These are phyloP conservation scores for Acanthamoeba triangularis DNA, from an alignment of 208 protist species.

Conservation along the genomic window DNA sequence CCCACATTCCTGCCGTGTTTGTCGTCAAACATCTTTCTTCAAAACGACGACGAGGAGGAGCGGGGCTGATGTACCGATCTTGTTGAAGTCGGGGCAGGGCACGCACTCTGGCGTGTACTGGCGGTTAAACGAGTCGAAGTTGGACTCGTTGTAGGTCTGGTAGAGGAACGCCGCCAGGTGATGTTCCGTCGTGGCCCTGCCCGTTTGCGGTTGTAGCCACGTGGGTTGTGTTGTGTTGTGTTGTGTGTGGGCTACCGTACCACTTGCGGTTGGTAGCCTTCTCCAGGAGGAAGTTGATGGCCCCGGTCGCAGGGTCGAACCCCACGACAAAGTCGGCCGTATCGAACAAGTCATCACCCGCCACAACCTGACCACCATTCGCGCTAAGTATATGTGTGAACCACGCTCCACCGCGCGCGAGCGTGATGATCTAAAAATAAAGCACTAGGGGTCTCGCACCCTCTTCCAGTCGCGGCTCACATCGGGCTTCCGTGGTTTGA, in stretches of 20 bases:
- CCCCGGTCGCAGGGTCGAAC: not conserved
- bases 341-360: not conserved
- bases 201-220: too few relatives aligned
- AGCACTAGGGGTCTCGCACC: too few relatives aligned
- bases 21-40: too few relatives aligned
- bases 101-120: slow-evolving; percentile 9
- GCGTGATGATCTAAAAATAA: too few relatives aligned
- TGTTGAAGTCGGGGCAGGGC: slow-evolving; percentile 32
- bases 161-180: not conserved
- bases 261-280: not conserved
- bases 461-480: not conserved
- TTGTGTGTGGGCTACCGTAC: not conserved
- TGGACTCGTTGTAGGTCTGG: slow-evolving; percentile 32
- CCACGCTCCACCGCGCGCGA: too few relatives aligned
- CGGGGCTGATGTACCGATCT: slow-evolving; percentile 9
- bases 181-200: not conserved
- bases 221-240: not conserved
- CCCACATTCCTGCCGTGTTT: slow-evolving; percentile 43
- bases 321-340: not conserved
- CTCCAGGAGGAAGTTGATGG: not conserved
- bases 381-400: too few relatives aligned
- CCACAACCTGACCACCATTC: not conserved
- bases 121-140: slow-evolving; percentile 9
- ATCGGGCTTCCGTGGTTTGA: not conserved
- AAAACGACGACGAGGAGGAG: too few relatives aligned